Base-by-base conservation (phyloP, 306 rosid genomes). In the Sicyos baderoa region DNA sequence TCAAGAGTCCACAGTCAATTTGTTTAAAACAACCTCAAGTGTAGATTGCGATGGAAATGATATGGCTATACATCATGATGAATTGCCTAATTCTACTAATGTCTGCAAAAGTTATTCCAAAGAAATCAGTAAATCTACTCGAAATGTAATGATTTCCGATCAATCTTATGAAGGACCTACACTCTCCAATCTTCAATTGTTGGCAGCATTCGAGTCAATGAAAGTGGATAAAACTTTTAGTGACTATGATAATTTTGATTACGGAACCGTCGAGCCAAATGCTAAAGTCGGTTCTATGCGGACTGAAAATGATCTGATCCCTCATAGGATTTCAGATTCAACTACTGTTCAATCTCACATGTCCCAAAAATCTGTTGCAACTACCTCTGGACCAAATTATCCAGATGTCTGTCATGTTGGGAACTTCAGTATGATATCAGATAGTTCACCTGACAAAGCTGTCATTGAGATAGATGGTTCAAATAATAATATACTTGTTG, bases 1-100 rank as follows among this genome's bases (percentile, higher is more conserved):
- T 18, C 76, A 21, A 68, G 72, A 19, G 68, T 67, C 80, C 25
- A 67, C 61, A 75, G 78, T 7, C 71, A 25, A 45, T 73, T 61
- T 51, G 37, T 54, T 48, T 59, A 72, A 15, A 17, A 54, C 17
- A 21, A 44, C 70, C 18, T 51, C 55, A 58, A 76, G 62, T 74
- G 78, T 83, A 71, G 81, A 78, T 73, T 67, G 54, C 14, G 90
- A 74, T 14, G 84, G 68, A 32, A 79, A 76, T 71, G 80, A 75
- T 70, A 75, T 56, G 21, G 73, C 75, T 79, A 60, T 68, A 76
- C 14, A 15, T 60, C 80, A 81, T 69, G 79, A 72, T n/a, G 70
- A 64, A 79, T 74, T 81, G 76, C 81, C 75, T 67, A 64, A 47
- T 22, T 47, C 71, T 45, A 23, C 35, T 45, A 72, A 76, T 68